phyloP scores from a whole-genome alignment of 1,284 basidiomycete genomes.

The Ustilago nuda region DNA sequence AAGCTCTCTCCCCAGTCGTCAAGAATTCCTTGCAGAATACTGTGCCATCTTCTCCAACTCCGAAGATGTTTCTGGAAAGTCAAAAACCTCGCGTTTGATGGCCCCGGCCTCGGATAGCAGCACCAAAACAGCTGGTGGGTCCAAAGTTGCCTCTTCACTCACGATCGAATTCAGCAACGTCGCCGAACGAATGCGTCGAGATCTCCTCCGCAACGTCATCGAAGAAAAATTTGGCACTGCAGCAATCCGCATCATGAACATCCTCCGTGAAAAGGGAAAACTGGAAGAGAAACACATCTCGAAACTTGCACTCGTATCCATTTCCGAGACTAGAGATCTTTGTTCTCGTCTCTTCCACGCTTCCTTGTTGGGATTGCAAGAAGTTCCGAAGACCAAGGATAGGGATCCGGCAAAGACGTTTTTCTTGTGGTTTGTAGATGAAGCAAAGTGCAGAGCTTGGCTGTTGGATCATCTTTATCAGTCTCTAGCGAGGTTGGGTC shows the following conservation, averaged over 20 bases:
- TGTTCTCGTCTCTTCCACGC: conserved; percentile 76
- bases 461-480: conserved; percentile 65
- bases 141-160: conserved; percentile 69
- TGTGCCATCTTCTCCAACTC: conserved; percentile 79
- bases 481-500: conserved; percentile 51
- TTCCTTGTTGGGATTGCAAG: conserved; percentile 63
- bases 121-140: conserved; percentile 54
- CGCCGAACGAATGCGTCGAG: conserved; percentile 77
- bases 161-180: conserved; percentile 85
- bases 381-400: conserved; percentile 67
- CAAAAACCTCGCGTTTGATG: conserved; percentile 72
- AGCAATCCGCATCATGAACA: conserved; percentile 84
- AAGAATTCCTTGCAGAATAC: conserved; percentile 73
- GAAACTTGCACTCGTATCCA: conserved; percentile 89
- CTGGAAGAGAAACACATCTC: conserved; percentile 96
- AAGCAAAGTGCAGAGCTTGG: conserved; percentile 61
- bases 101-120: conserved; percentile 57
- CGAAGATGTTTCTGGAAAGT: conserved; percentile 82
- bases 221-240: conserved; percentile 85
- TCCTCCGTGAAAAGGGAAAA: conserved; percentile 89
- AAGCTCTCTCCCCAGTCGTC: conserved; percentile 38
- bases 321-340: conserved; percentile 85
- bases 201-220: conserved; percentile 82
- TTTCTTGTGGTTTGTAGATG: conserved; percentile 68
- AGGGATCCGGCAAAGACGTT: conserved; percentile 65